Conservation (phyloP, 805 yeast genomes). For the Teunomyces lycoperdinae region DNA sequence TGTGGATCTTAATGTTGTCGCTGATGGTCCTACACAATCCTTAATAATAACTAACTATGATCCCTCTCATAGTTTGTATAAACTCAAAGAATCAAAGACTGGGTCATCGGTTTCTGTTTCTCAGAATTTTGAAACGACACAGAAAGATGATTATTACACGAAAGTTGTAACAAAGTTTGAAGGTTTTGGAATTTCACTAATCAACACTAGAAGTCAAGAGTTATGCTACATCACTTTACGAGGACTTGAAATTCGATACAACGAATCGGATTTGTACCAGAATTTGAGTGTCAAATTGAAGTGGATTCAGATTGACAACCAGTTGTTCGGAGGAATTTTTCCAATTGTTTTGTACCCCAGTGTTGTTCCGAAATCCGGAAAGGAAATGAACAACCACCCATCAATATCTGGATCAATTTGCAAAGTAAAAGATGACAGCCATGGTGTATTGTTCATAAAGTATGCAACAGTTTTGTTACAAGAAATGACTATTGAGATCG, state of each 20-base stretch:
- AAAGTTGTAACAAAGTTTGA: constrained; percentile 63
- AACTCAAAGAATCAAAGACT: constrained; percentile 35
- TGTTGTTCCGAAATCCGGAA: constrained; percentile 77
- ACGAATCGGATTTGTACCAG: constrained; percentile 81
- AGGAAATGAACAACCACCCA: constrained; percentile 87
- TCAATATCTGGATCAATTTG: constrained; percentile 84
- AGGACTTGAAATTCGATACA: constrained; percentile 78
- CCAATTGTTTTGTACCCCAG: constrained; percentile 90
- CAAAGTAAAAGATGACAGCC: constrained; percentile 80
- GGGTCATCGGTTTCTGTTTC: constrained; percentile 26
- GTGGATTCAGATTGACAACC: constrained; percentile 95
- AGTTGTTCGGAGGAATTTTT: constrained; percentile 79
- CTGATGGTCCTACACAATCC: constrained; percentile 94
- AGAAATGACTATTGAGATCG: constrained; percentile 88
- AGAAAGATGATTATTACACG: constrained; percentile 51
- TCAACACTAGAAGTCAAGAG: constrained; percentile 70
- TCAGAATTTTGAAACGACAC: constrained; percentile 52
- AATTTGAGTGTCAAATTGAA: constrained; percentile 76
- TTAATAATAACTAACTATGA: constrained; percentile 81
- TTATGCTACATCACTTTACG: constrained; percentile 77
- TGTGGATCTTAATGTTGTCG: constrained; percentile 87
- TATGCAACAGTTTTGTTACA: constrained; percentile 88
- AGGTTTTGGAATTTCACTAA: constrained; percentile 85
- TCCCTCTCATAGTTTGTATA: constrained; percentile 72
- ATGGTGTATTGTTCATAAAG: constrained; percentile 87